Evolutionary conservation across 768 basidiomycete genomes (phyloP), one percentile per base, ranked within the genome.

Genomic region (Kwoniella shandongensis): DNA sequence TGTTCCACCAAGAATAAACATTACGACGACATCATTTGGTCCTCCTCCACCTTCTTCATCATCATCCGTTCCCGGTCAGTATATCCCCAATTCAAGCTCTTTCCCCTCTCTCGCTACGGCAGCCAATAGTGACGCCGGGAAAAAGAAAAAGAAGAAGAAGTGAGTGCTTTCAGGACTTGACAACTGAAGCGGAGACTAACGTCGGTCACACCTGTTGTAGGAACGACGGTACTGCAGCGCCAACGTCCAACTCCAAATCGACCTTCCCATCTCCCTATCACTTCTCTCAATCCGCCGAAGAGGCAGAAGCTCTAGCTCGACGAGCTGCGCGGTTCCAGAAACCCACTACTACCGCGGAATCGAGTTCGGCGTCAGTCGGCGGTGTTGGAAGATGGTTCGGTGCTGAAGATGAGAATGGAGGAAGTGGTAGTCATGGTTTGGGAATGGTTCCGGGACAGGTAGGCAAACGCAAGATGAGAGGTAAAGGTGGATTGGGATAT

Each of bases 301-400:
- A 80, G 35, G 65, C 72, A 5, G 76, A 79, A 51, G 70, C 76
- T 6, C 73, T 78, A 18, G 75, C 74, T 38, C 72, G 76, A 30
- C 82, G 94, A 64, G 92, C 91, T 29, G 84, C 86, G 72, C 85
- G 96, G 53, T 98, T 99, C 71, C 86, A 56, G 53, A 58, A 52
- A 13, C 65, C 67, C 32, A 53, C 48, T 30, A 38, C 67, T 12
- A 39, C 40, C 11, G 27, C 39, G 44, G 83, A 86, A 72, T 83
- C 85, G 57, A 87, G 89, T n/a, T 35, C 45, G 44, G 45, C 27
- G 15, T 46, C 25, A 47, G 57, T 60, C 40, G 57, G 64, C 23
- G 55, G 63, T 59, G 47, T 67, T 32, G 53, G 49, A 15, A 17
- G 54, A 27, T 66, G 64, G 64, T 59, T 65, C 40, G 56, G 54